A percentile compares a stretch with the other conserved stretches of the same genome.
Conservation (phyloP, 2,329 filamentous ascomycete genomes). For the Penicillium sp. region DNA sequence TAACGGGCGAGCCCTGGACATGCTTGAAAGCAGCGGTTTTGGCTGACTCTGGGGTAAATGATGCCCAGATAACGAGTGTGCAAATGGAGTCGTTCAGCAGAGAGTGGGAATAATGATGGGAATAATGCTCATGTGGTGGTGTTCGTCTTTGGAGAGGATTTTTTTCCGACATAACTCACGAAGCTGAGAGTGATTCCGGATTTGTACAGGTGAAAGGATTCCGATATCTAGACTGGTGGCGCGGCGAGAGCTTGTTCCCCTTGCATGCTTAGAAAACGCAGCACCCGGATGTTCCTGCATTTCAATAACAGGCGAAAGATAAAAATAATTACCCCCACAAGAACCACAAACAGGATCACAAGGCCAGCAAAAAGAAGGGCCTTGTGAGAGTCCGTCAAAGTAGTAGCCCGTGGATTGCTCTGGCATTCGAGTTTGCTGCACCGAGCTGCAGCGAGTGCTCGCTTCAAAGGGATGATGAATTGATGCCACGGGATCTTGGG, state of each 20-base stretch:
- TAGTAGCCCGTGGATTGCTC: neutral
- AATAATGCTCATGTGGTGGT: neutral
- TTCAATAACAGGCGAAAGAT: neutral
- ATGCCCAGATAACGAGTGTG: neutral
- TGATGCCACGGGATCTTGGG: slow-evolving; percentile 46
- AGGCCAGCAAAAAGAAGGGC: neutral
- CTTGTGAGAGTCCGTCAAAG: too few species aligned
- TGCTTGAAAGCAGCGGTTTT: neutral
- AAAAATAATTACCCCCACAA: neutral
- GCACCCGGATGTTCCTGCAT: neutral
- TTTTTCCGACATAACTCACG: neutral
- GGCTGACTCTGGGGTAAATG: neutral
- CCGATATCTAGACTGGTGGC: neutral
- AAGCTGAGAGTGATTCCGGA: neutral
- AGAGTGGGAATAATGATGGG: neutral
- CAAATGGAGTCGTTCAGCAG: neutral
- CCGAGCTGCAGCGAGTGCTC: slow-evolving; percentile 4
- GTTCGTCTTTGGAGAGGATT: neutral
- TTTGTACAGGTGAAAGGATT: neutral
- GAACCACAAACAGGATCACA: neutral
- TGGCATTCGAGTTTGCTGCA: neutral
- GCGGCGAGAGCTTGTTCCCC: too few species aligned
- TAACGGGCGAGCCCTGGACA: neutral
- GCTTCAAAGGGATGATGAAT: slow-evolving; percentile 41
- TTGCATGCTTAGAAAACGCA: neutral